These are phyloP conservation scores for Chlorencoelia australis DNA, from an alignment of 2,329 filamentous ascomycete species.

Conservation along the genomic window DNA sequence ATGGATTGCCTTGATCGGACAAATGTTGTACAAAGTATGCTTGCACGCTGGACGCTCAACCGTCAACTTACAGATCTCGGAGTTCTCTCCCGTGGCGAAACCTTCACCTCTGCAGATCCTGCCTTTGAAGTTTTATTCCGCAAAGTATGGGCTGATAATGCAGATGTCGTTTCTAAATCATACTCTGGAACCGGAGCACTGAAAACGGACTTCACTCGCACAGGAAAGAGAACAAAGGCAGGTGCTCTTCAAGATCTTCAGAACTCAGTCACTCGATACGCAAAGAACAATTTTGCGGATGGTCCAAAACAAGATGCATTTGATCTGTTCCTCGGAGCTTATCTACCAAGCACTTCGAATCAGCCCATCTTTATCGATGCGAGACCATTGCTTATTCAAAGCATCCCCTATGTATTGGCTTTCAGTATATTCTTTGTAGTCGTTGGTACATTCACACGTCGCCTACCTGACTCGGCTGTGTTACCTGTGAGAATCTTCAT, in stretches of 20 bases:
- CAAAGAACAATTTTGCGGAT: constrained; percentile 89
- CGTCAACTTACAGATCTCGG: constrained; percentile 82
- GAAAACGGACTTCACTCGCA: constrained; percentile 97
- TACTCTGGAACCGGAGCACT: constrained; percentile 95
- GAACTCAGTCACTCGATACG: constrained; percentile 82
- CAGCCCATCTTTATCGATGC: constrained; percentile 73
- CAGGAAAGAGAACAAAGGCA: constrained; percentile 74
- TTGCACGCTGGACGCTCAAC: constrained; percentile 80
- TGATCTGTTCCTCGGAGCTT: constrained; percentile 83
- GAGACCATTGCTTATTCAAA: constrained; percentile 77
- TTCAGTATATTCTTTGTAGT: constrained; percentile 75
- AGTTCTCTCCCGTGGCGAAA: constrained; percentile 64
- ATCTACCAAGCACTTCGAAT: constrained; percentile 67
- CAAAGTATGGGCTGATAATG: constrained; percentile 97
- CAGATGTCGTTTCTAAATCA: constrained; percentile 82
- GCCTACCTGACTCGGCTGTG: constrained; percentile 62
- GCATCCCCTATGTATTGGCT: constrained; percentile 76
- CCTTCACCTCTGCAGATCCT: constrained; percentile 64
- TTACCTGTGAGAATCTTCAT: constrained; percentile 76
- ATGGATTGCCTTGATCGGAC: constrained; percentile 99
- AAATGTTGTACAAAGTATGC: constrained; percentile 96
- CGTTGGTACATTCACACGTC: constrained; percentile 62
- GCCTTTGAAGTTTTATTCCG: constrained; percentile 87
- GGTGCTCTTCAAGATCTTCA: constrained; percentile 80
- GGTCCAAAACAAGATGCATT: constrained; percentile 92